phyloP scores from a whole-genome alignment of 1,284 basidiomycete genomes.

The Grifola frondosa region DNA sequence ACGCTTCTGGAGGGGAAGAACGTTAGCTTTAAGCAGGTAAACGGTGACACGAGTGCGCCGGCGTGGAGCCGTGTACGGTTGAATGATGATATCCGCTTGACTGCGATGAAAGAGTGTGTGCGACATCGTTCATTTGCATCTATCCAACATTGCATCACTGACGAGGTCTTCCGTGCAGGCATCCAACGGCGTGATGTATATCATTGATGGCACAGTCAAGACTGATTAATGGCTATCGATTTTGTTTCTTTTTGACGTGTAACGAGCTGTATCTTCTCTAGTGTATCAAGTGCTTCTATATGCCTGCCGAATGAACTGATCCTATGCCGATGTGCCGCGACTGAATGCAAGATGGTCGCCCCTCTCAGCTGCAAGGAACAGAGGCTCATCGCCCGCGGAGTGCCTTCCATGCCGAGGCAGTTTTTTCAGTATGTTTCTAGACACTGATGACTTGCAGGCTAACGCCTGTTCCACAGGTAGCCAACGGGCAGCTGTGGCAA shows the following conservation, averaged over 20 bases:
- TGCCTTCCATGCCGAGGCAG: too few species aligned
- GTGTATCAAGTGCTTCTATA: too few species aligned
- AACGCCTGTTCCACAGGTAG: too few species aligned
- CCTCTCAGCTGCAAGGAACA: too few species aligned
- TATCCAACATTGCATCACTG: constrained; percentile 5
- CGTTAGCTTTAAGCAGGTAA: constrained; percentile 47
- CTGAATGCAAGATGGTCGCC: too few species aligned
- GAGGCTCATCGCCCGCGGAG: too few species aligned
- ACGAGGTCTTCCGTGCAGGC: constrained; percentile 42
- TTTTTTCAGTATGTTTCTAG: too few species aligned
- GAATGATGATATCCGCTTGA: constrained; percentile 51
- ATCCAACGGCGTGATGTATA: constrained; percentile 65
- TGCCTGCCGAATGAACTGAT: too few species aligned
- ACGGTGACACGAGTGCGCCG: constrained; percentile 36
- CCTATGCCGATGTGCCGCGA: too few species aligned
- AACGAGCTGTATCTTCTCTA: too few species aligned
- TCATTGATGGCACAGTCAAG: constrained; percentile 65
- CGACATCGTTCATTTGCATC: constrained; percentile 27
- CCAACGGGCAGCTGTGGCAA: too few species aligned
- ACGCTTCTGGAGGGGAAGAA: constrained; percentile 58
- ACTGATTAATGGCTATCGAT: constrained; percentile 28
- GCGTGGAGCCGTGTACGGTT: constrained; percentile 60
- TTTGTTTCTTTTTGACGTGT: not conserved
- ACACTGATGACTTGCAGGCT: too few species aligned
- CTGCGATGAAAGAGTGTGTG: constrained; percentile 60